Evolutionary conservation across 257 asterid species (phyloP), one percentile per base, ranked within the genome.

Genomic region (Plantago elongata): DNA sequence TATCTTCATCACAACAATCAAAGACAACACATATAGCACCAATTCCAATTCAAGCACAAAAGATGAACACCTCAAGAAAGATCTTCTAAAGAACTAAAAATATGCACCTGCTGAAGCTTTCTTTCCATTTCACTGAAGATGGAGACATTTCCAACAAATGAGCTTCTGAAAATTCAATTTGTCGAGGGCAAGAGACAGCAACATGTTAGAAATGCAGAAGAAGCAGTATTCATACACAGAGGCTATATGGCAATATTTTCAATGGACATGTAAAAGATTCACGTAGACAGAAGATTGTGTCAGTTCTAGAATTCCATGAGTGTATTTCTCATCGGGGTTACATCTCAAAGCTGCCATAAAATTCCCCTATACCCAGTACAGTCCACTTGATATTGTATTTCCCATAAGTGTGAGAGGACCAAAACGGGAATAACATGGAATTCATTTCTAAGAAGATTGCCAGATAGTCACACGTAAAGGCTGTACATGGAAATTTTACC

Each of bases 51-150:
- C 11, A 37, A 45, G 47, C 27, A 45, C 55, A 64, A 74, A 64
- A n/a, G 51, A 54, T 27, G 50, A 60, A 62, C 5, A 43, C 17
- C 45, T 38, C 51, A 61, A 56, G 42, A 48, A 55, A 34, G 15
- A 57, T 29, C 13, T 13, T 48, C 60, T 9, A 49, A 60, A 63
- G 57, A n/a, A 63, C 65, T 38, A 68, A 60, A 74, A 59, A 22
- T 38, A 74, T 46, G 69, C 79, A 90, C 98, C 98, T 88, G 86
- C 57, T 68, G 75, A 61, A 90, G 96, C 81, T 85, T 88, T 79
- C 71, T 79, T 74, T 71, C 89, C 54, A 90, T 88, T 80, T 90
- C 96, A 69, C 63, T 44, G 76, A 90, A 85, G 71, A 90, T 42
- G 61, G 90, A 75, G 64, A 70, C 30, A 76, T 90, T 90, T 64